Base-by-base conservation (phyloP, 192 early-diverging fungal genomes). In the Piromyces finnis region DNA sequence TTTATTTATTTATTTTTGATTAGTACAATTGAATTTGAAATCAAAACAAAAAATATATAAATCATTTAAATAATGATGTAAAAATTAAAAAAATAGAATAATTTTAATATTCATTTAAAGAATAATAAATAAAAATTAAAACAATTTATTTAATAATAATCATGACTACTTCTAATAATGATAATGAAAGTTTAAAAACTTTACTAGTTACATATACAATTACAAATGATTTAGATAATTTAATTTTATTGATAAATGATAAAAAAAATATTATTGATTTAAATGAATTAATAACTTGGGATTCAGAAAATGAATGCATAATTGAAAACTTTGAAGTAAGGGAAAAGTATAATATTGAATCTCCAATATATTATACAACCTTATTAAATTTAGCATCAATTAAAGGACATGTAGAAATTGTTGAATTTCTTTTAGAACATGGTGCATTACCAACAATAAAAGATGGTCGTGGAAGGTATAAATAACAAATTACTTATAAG, bases 391-490 rank as follows among this genome's bases (percentile, higher is more conserved):
- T 91, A 28, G 90, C 90, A 22, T 88, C 90, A 15, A 79, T 91
- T 37, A 85, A 86, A 37, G 90, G 90, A 9, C 82, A 91, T 39
- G 82, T 85, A 15, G 88, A 88, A 77, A 89, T 90, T 83, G 90
- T 91, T 6, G 51, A 87, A 2, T 79, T 86, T 28, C 41, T 91
- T 51, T 80, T 91, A 16, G 86, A 89, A 79, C 84, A 86, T 26
- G 90, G 90, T 2, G 90, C 90, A 27, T 85, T 87, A 36, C 82
- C 89, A 18, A 90, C 88, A 41, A 82, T 83, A 78, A 92, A 87
- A 81, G 90, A 91, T 82, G 89, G 89, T 15, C 85, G 88, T 39
- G 90, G 90, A 83, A 88, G 90, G 90, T 90, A 86, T 32, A 32
- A 32, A n/a, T n/a, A n/a, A n/a, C n/a, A n/a, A n/a, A n/a, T n/a